phyloP scores from a whole-genome alignment of 495 filamentous ascomycete genomes.

The Neurospora intermedia region DNA sequence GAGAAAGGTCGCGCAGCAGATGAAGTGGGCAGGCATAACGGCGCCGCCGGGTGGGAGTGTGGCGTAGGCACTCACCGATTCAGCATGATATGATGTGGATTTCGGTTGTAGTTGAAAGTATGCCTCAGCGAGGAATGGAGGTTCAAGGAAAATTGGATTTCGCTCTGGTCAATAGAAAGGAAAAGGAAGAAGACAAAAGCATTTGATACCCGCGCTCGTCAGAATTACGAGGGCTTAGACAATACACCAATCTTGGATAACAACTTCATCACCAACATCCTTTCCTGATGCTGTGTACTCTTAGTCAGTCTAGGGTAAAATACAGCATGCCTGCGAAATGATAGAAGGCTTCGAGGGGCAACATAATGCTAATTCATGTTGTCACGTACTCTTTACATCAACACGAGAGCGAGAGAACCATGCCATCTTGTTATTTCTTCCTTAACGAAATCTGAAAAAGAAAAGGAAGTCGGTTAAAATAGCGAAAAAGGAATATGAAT shows the following conservation, averaged over 20 bases:
- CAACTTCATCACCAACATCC: too few relatives aligned
- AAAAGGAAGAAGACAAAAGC: background rate
- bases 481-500: background rate
- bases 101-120: background rate
- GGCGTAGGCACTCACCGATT: background rate
- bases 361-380: too few relatives aligned
- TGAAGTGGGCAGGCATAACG: constrained; percentile 13
- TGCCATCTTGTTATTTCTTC: too few relatives aligned
- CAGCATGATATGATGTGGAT: background rate
- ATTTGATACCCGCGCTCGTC: background rate
- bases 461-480: background rate
- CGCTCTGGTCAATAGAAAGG: background rate
- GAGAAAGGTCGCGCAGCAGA: constrained; percentile 23
- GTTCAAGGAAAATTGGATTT: background rate
- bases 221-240: background rate
- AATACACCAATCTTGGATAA: background rate
- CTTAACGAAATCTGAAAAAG: too few relatives aligned
- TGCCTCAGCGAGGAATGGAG: background rate
- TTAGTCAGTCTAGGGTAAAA: background rate
- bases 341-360: background rate
- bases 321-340: background rate
- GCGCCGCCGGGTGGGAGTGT: background rate
- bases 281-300: background rate
- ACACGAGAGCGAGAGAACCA: too few relatives aligned
- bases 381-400: too few relatives aligned